A percentile compares a stretch with the other conserved stretches of the same genome.
Conservation (phyloP, 2,329 filamentous ascomycete genomes). For the Sporothrix inflata region DNA sequence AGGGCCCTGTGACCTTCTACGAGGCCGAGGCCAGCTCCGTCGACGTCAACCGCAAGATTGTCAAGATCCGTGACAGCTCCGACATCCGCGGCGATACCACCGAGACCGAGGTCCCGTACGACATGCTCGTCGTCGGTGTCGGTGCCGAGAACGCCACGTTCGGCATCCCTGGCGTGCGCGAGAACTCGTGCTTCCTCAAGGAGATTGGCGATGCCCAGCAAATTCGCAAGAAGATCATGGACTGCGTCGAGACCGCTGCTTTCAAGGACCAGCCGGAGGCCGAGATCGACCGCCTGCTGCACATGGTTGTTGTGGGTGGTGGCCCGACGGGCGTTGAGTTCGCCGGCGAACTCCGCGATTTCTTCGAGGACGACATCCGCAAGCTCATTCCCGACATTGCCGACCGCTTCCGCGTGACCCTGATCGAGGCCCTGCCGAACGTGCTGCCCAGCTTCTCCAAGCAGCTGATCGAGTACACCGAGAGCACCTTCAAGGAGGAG, state of each 20-base stretch:
- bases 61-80: conserved; percentile 89
- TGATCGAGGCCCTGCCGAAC: conserved; percentile 95
- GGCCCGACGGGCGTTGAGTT: conserved; percentile 98
- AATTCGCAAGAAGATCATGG: conserved; percentile 99
- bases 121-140: conserved; percentile 97
- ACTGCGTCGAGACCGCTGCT: conserved; percentile 96
- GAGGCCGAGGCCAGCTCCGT: conserved; percentile 97
- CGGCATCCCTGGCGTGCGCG: conserved; percentile 91
- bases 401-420: conserved; percentile 93
- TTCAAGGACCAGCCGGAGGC: conserved; percentile 93
- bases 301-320: conserved; percentile 96
- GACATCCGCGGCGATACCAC: conserved; percentile 83
- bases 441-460: conserved; percentile 98
- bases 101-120: conserved; percentile 90
- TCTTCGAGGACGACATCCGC: conserved; percentile 97
- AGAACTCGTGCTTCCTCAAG: conserved; percentile 97
- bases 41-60: conserved; percentile 85
- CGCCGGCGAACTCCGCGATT: conserved; percentile 96
- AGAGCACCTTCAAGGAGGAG: conserved; percentile 98
- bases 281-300: conserved; percentile 89
- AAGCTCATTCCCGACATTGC: conserved; percentile 97
- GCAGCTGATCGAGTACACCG: conserved; percentile 98
- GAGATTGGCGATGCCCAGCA: conserved; percentile 95
- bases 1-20: conserved; percentile 91
- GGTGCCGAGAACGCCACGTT: conserved; percentile 99